Evolutionary conservation across 2,329 filamentous ascomycete genomes (phyloP).

Genomic region (Onygenales sp.): DNA sequence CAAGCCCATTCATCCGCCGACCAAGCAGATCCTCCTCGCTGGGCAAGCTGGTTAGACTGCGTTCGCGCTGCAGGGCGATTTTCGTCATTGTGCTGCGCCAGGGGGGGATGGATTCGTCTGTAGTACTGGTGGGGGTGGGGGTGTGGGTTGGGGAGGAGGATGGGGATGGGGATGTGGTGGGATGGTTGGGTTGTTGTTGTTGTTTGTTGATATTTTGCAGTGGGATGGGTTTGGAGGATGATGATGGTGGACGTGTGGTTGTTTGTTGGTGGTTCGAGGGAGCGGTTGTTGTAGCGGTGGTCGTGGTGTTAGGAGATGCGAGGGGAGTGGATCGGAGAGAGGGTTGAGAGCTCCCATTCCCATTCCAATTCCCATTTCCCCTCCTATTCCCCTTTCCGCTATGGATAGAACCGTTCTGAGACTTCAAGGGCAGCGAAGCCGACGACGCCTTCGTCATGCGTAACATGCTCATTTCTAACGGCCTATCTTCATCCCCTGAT

Average conservation of each 20-base stretch:
- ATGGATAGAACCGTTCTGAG: too few relatives aligned
- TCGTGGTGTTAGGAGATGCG: too few relatives aligned
- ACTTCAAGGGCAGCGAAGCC: background rate
- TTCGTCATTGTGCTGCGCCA: background rate
- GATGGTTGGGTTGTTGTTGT: background rate
- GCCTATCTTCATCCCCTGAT: conserved; percentile 70
- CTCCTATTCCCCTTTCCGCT: too few relatives aligned
- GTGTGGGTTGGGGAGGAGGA: background rate
- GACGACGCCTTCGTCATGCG: conserved; percentile 7
- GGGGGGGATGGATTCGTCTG: background rate
- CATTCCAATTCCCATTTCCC: too few relatives aligned
- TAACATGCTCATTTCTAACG: conserved; percentile 70
- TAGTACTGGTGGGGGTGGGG: background rate
- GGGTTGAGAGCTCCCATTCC: background rate
- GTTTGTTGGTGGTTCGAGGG: too few relatives aligned
- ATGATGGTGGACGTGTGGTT: background rate
- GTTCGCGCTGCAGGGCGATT: conserved; percentile 21
- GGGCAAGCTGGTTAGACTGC: conserved; percentile 44
- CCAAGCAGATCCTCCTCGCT: conserved; percentile 50
- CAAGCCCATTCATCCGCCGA: conserved; percentile 46
- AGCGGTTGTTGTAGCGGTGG: too few relatives aligned
- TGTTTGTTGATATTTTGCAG: background rate
- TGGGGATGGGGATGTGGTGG: background rate
- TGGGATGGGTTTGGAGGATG: background rate
- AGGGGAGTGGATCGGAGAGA: background rate